phyloP scores from a whole-genome alignment of 1,284 basidiomycete species.

The Neotropicomus parvogracilis region DNA sequence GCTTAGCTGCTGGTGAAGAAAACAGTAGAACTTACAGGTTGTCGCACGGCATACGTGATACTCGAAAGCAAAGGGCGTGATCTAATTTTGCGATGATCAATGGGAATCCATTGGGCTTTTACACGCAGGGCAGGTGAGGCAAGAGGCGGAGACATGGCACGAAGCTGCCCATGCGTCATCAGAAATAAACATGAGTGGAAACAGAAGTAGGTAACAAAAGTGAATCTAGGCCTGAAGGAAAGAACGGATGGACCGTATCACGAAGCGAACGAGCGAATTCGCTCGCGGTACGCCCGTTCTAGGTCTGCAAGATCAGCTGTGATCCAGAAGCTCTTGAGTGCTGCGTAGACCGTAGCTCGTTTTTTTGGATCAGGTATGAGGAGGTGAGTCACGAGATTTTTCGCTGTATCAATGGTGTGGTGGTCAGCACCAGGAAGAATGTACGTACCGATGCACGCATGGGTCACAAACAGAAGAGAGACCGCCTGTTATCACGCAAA shows the following conservation, averaged over 20 bases:
- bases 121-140: slow-evolving; percentile 4
- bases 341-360: slow-evolving; percentile 59
- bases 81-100: slow-evolving; percentile 2
- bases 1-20: slow-evolving; percentile 39
- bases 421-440: slow-evolving; percentile 9
- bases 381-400: slow-evolving; percentile 51
- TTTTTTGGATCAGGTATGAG: slow-evolving; percentile 52
- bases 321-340: slow-evolving; percentile 64
- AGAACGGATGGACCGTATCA: slow-evolving; percentile 7
- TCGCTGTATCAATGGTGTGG: slow-evolving; percentile 40
- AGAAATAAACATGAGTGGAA: slow-evolving; percentile 3
- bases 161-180: not conserved
- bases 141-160: not conserved
- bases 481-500: slow-evolving; percentile 2
- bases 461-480: not conserved
- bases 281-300: slow-evolving; percentile 53
- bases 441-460: not conserved
- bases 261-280: slow-evolving; percentile 38
- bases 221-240: not conserved
- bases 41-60: slow-evolving; percentile 8
- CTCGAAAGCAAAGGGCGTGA: not conserved
- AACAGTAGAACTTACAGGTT: not conserved
- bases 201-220: not conserved
- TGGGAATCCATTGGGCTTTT: not conserved
- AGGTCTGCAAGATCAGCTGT: slow-evolving; percentile 54